Conservation (phyloP, 1,139 yeast genomes). For the Nematodospora anomalae region DNA sequence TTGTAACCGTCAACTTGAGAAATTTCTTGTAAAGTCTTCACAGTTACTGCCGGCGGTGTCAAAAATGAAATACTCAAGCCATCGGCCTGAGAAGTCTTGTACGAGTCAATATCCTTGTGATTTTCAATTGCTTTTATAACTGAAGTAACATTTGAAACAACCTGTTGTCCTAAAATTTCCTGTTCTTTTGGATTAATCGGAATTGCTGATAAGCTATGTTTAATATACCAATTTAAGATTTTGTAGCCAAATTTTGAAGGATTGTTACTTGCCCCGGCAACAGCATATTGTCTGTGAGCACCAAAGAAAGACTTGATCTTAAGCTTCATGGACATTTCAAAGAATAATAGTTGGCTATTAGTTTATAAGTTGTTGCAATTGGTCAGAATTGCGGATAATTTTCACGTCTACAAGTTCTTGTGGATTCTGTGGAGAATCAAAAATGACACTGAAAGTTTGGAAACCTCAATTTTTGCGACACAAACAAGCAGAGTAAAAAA, state of each 20-base stretch:
- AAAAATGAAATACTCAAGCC: conserved; percentile 62
- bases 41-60: conserved; percentile 69
- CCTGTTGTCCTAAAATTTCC: conserved; percentile 47
- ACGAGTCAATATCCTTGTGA: conserved; percentile 25
- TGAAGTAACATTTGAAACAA: conserved; percentile 35
- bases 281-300: conserved; percentile 56
- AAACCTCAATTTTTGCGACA: neutral
- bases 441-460: neutral
- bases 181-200: conserved; percentile 64
- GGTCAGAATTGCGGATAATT: neutral
- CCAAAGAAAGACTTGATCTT: conserved; percentile 52
- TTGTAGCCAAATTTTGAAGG: conserved; percentile 69
- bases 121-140: conserved; percentile 29
- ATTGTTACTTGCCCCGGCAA: conserved; percentile 72
- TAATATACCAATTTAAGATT: conserved; percentile 67
- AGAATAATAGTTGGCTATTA: neutral
- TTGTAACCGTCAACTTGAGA: conserved; percentile 30
- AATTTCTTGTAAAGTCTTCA: conserved; percentile 45
- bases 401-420: neutral
- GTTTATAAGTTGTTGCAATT: too few species aligned
- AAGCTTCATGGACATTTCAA: conserved; percentile 39
- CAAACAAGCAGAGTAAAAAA: neutral
- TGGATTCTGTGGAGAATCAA: neutral
- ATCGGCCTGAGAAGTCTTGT: conserved; percentile 31
- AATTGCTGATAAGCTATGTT: conserved; percentile 56